A percentile compares a stretch with the other conserved stretches of the same genome.
phyloP scores from a whole-genome alignment of 306 rosid species.

The Cyamopsis tetragonoloba region DNA sequence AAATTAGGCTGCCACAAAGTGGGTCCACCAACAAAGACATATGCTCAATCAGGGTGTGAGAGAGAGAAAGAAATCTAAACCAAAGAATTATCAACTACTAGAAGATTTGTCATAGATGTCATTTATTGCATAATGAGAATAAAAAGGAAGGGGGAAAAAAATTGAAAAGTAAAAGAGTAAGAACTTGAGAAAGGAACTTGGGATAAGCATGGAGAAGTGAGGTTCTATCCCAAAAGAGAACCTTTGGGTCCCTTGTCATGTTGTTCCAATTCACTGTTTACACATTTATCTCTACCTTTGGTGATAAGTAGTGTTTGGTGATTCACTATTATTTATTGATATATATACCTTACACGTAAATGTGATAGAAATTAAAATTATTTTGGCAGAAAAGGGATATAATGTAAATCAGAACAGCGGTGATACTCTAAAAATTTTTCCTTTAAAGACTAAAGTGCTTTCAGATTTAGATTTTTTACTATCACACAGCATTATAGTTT shows the following conservation, averaged over 20 bases:
- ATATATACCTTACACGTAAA: too few species aligned
- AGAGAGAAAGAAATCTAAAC: too few species aligned
- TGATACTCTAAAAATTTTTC: too few species aligned
- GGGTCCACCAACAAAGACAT: conserved; percentile 70
- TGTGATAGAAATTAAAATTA: too few species aligned
- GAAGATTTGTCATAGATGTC: conserved; percentile 39
- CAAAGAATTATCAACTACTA: conserved; percentile 45
- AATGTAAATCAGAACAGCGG: too few species aligned
- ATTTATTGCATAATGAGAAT: conserved; percentile 43
- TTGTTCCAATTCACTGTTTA: conserved; percentile 62
- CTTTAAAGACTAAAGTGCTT: too few species aligned
- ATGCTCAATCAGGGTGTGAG: conserved; percentile 54
- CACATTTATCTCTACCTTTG: conserved; percentile 41
- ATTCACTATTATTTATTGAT: too few species aligned
- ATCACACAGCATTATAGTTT: too few species aligned
- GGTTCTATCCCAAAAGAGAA: conserved; percentile 51
- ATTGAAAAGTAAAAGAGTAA: conserved; percentile 16
- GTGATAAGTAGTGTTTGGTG: conserved; percentile 35
- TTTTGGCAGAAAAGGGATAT: too few species aligned
- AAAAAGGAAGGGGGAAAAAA: neutral
- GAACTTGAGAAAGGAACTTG: conserved; percentile 27
- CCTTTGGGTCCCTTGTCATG: conserved; percentile 67
- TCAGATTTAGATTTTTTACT: too few species aligned
- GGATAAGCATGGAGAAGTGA: conserved; percentile 72
- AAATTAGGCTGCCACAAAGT: conserved; percentile 51